Percentiles rank a stretch among this genome's conserved stretches.
phyloP scores from a whole-genome alignment of 2,329 filamentous ascomycete species.

The Elsinoe batatas region DNA sequence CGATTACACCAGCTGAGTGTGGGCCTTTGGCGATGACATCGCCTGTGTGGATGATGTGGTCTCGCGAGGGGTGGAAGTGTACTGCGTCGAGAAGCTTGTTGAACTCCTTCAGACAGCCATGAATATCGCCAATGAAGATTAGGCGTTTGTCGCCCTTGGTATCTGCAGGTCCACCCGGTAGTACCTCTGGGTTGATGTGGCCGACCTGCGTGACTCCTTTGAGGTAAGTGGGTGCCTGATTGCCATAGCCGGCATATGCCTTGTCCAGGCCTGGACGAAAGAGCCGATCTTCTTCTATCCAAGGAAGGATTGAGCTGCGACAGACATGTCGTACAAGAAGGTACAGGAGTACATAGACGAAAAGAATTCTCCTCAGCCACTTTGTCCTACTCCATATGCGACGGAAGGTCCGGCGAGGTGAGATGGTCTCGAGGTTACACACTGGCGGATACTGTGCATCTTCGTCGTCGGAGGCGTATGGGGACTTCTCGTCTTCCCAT shows the following conservation, averaged over 20 bases:
- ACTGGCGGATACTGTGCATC: conserved; percentile 16
- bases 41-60: conserved; percentile 68
- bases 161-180: conserved; percentile 26
- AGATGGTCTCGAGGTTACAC: conserved; percentile 29
- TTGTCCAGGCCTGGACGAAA: conserved; percentile 27
- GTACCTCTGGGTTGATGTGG: conserved; percentile 35
- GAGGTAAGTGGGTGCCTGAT: conserved; percentile 14
- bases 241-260: conserved; percentile 23
- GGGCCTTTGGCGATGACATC: conserved; percentile 83
- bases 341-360: conserved; percentile 24
- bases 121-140: conserved; percentile 81
- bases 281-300: conserved; percentile 26
- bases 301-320: conserved; percentile 30
- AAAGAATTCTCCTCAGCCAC: conserved; percentile 24
- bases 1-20: conserved; percentile 67
- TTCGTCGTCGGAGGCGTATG: conserved; percentile 14
- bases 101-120: conserved; percentile 67
- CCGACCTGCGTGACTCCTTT: conserved; percentile 40
- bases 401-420: conserved; percentile 20
- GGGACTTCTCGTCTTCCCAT: conserved; percentile 19
- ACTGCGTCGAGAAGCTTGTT: conserved; percentile 55
- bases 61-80: conserved; percentile 50
- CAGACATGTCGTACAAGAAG: conserved; percentile 28
- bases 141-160: conserved; percentile 46
- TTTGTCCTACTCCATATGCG: conserved; percentile 17